These are phyloP conservation scores for Cronartium ribicola DNA, from an alignment of 1,284 basidiomycete genomes.

Conservation along the genomic window DNA sequence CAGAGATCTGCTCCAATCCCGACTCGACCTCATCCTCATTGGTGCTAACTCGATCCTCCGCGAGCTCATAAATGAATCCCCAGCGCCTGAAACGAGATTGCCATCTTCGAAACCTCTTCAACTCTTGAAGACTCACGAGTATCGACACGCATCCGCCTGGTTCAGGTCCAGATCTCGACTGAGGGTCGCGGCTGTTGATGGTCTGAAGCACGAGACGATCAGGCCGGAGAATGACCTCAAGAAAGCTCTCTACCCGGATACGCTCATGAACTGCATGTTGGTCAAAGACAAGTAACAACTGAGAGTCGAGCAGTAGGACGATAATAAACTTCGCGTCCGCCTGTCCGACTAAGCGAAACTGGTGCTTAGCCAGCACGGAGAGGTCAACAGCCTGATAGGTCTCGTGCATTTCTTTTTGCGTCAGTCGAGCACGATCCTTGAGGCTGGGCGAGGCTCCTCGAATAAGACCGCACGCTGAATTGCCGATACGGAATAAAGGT, in stretches of 20 bases:
- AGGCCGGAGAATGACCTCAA: constrained; percentile 64
- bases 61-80: constrained; percentile 24
- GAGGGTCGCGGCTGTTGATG: constrained; percentile 47
- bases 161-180: constrained; percentile 46
- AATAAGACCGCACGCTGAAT: too few relatives aligned
- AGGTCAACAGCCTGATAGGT: constrained; percentile 12
- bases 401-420: neutral
- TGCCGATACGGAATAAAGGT: too few relatives aligned
- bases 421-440: neutral
- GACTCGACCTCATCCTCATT: neutral
- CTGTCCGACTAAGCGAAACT: constrained; percentile 62
- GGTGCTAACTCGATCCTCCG: neutral
- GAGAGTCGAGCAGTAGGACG: constrained; percentile 47
- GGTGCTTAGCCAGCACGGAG: neutral
- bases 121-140: constrained; percentile 55
- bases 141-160: constrained; percentile 52
- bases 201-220: constrained; percentile 50
- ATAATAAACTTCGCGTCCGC: constrained; percentile 83
- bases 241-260: constrained; percentile 75
- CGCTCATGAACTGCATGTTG: constrained; percentile 96
- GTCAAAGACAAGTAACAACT: constrained; percentile 70
- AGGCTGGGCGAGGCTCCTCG: too few relatives aligned
- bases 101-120: neutral
- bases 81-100: constrained; percentile 1
- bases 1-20: constrained; percentile 12